A percentile compares a stretch with the other conserved stretches of the same genome.
Conservation (phyloP, 2,329 filamentous ascomycete genomes). For the Cordyceps pruinosa region DNA sequence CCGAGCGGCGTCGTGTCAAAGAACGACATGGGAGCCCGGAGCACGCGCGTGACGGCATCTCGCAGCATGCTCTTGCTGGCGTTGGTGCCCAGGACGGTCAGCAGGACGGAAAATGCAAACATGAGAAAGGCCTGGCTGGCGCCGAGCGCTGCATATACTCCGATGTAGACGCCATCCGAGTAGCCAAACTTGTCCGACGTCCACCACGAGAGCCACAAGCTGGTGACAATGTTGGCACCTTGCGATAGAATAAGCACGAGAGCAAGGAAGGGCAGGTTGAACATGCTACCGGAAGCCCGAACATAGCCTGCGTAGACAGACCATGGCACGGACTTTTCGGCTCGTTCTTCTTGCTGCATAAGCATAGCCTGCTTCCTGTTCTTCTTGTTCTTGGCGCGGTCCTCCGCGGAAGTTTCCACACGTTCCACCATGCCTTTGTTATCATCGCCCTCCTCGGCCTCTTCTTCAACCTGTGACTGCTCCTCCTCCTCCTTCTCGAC, state of each 20-base stretch:
- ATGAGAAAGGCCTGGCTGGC: constrained; percentile 63
- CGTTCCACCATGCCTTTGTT: constrained; percentile 25
- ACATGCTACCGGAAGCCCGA: constrained; percentile 62
- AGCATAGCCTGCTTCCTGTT: constrained; percentile 54
- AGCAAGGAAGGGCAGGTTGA: constrained; percentile 59
- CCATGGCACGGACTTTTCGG: constrained; percentile 72
- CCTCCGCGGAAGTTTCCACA: constrained; percentile 9
- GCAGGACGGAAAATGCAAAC: constrained; percentile 71
- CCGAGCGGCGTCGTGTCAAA: constrained; percentile 96
- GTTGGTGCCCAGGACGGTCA: constrained; percentile 74
- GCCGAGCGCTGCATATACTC: constrained; percentile 64
- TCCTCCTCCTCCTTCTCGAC: constrained; percentile 56
- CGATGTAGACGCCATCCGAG: constrained; percentile 63
- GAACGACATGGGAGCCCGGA: constrained; percentile 76
- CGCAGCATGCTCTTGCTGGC: constrained; percentile 78
- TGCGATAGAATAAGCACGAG: constrained; percentile 65
- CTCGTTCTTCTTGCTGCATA: constrained; percentile 68
- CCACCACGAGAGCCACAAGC: constrained; percentile 92
- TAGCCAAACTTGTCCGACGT: constrained; percentile 70
- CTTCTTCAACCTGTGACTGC: constrained; percentile 39
- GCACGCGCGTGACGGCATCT: constrained; percentile 68
- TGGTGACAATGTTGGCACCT: constrained; percentile 78
- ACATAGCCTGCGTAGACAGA: constrained; percentile 73
- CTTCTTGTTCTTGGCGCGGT: constrained; percentile 39
- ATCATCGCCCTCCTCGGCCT: constrained; percentile 37